These are phyloP conservation scores for Chaetomium strumarium DNA, from an alignment of 2,329 filamentous ascomycete genomes.

Conservation along the genomic window DNA sequence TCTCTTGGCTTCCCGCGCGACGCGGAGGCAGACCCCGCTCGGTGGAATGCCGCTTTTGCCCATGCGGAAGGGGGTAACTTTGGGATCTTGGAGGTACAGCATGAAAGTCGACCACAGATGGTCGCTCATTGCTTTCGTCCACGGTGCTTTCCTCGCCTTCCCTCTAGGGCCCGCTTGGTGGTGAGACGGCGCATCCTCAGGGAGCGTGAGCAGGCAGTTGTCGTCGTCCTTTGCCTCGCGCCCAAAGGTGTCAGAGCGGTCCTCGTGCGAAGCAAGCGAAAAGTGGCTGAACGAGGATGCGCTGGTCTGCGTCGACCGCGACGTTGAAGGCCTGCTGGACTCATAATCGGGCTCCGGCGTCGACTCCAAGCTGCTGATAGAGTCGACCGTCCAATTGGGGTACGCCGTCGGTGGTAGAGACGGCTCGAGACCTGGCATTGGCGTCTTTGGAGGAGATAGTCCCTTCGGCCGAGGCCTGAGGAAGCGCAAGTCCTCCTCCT, in stretches of 20 bases:
- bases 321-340: constrained; percentile 54
- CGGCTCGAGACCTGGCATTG: constrained; percentile 42
- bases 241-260: constrained; percentile 48
- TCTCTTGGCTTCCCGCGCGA: constrained; percentile 59
- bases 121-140: constrained; percentile 60
- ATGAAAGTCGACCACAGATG: constrained; percentile 62
- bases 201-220: constrained; percentile 15
- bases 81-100: constrained; percentile 60
- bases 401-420: constrained; percentile 43
- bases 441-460: constrained; percentile 55
- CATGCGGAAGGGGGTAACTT: constrained; percentile 59
- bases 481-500: constrained; percentile 23
- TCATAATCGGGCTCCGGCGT: constrained; percentile 50
- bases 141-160: constrained; percentile 47
- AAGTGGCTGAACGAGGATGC: constrained; percentile 52
- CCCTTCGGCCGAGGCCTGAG: constrained; percentile 35
- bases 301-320: constrained; percentile 54
- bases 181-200: constrained; percentile 11
- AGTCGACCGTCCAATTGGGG: constrained; percentile 55
- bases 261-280: constrained; percentile 52
- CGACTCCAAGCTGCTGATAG: constrained; percentile 51
- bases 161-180: constrained; percentile 8
- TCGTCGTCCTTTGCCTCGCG: constrained; percentile 32
- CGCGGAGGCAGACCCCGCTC: constrained; percentile 57
- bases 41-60: constrained; percentile 60